Base-by-base conservation (phyloP, 1,139 yeast species). In the Wickerhamomyces sp. region DNA sequence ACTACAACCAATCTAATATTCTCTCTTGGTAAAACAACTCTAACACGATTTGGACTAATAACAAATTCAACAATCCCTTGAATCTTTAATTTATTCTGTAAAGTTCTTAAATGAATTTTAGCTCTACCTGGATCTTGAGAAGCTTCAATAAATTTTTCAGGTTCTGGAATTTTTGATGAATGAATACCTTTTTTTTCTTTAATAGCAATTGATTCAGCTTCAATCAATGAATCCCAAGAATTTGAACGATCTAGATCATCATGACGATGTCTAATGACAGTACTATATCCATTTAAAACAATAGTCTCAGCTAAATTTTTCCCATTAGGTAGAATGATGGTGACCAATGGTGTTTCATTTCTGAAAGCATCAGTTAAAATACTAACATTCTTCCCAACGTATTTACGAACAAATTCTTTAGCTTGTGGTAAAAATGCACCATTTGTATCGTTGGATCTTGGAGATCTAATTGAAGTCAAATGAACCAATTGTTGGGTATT, bases 221-320 rank as follows among this genome's bases (percentile, higher is more conserved):
- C 95, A 41, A 86, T 65, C 47, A 88, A 72, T 46, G 73, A 74
- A 60, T 88, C 96, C 94, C 95, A 87, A 55, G 80, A 75, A 36
- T 81, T 75, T 1, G 95, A 81, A 55, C 90, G 75, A 60, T 83
- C 89, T 38, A 78, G 77, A 34, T 82, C 84, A 49, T 85, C 89
- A 62, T 81, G 82, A 60, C 83, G 81, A 64, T 86, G 95, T 62
- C 80, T 81, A 49, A 85, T 75, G 27, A 87, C 95, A n/a, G 85
- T 70, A 18, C 89, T 95, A 66, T 73, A 78, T 9, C 96, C 96
- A 47, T 70, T 72, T 36, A 72, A 67, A 32, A 88, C 82, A 45
- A 88, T 64, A 27, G 70, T 57, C 56, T 80, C 79, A n/a, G 88
- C 79, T 41, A 88, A 69, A 57, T 85, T 87, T 43, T 67, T 67